phyloP scores from a whole-genome alignment of 2,329 filamentous ascomycete genomes.

The Aspergillus caelatus region DNA sequence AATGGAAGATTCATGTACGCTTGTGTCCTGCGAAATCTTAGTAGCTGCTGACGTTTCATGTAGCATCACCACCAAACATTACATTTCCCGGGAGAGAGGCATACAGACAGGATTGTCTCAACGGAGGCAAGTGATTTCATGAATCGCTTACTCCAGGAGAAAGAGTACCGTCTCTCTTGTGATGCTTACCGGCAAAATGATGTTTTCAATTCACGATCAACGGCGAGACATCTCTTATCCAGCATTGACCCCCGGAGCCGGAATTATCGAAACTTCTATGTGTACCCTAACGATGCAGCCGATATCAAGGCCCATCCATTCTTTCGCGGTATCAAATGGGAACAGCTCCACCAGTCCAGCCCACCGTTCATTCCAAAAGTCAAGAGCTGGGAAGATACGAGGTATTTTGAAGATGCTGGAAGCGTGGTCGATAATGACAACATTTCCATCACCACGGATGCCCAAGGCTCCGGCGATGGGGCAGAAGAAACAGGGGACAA shows the following conservation, averaged over 20 bases:
- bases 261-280: conserved; percentile 61
- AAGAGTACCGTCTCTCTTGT: conserved; percentile 75
- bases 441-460: conserved; percentile 17
- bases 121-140: conserved; percentile 77
- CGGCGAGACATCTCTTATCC: conserved; percentile 34
- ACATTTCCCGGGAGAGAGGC: conserved; percentile 64
- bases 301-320: conserved; percentile 90
- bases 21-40: neutral
- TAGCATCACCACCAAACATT: conserved; percentile 73
- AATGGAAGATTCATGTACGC: conserved; percentile 77
- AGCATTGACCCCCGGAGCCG: conserved; percentile 35
- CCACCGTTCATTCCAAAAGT: conserved; percentile 84
- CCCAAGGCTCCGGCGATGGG: neutral
- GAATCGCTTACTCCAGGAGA: conserved; percentile 70
- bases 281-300: conserved; percentile 80
- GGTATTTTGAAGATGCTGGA: conserved; percentile 84
- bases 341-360: conserved; percentile 66
- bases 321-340: conserved; percentile 80
- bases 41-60: conserved; percentile 18
- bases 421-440: conserved; percentile 43
- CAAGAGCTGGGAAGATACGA: conserved; percentile 69
- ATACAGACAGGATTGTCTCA: conserved; percentile 62
- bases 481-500: conserved; percentile 12
- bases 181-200: conserved; percentile 73
- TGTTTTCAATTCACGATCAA: conserved; percentile 34